These are phyloP conservation scores for Ilex asprella DNA, from an alignment of 257 asterid genomes.

Conservation along the genomic window DNA sequence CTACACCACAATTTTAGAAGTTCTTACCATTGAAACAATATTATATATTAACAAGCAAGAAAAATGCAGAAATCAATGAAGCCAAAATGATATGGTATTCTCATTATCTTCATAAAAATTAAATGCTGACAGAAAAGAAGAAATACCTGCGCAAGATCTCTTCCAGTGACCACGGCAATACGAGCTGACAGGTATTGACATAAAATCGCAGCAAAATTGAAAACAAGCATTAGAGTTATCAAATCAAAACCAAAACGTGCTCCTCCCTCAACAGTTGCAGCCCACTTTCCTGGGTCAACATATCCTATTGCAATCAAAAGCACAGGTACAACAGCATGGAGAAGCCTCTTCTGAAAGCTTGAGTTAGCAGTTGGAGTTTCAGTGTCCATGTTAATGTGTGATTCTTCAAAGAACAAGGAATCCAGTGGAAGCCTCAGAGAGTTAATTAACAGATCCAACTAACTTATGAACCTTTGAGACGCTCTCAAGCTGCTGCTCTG, in stretches of 20 bases:
- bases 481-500: conserved; percentile 8
- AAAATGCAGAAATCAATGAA: too few relatives aligned
- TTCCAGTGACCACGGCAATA: conserved; percentile 74
- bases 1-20: too few relatives aligned
- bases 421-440: conserved; percentile 14
- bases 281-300: conserved; percentile 99
- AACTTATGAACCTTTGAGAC: conserved; percentile 16
- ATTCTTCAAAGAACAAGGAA: conserved; percentile 18
- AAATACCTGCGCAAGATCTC: conserved; percentile 83
- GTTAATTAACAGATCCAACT: conserved; percentile 20
- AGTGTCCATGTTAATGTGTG: conserved; percentile 39
- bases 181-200: conserved; percentile 90
- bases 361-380: conserved; percentile 31
- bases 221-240: conserved; percentile 43
- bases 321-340: conserved; percentile 75
- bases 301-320: conserved; percentile 78
- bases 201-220: conserved; percentile 63
- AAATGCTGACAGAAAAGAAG: conserved; percentile 10
- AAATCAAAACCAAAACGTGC: conserved; percentile 78
- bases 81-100: neutral
- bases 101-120: neutral
- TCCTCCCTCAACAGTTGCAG: conserved; percentile 85
- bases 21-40: too few relatives aligned
- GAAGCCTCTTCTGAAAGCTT: conserved; percentile 39
- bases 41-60: too few relatives aligned